Percentiles rank a stretch among this genome's conserved stretches.
Evolutionary conservation across 129 eudicot species (phyloP).

Genomic region (Flaveria bidentis): DNA sequence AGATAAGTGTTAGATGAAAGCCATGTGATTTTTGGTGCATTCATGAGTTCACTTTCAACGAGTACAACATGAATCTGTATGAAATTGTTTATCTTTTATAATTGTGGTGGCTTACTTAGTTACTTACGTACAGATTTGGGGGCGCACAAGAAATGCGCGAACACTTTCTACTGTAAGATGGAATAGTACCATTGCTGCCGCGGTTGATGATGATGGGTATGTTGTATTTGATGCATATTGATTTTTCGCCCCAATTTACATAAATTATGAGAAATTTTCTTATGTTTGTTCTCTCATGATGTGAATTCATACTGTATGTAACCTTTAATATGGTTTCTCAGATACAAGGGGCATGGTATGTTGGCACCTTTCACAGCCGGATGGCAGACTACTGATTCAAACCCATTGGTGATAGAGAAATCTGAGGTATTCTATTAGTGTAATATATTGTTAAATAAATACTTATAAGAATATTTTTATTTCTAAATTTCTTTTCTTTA

Average conservation of each 20-base stretch:
- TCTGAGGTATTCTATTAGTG: slow-evolving; percentile 47
- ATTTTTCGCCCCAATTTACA: not conserved
- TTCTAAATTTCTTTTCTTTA: not conserved
- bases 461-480: not conserved
- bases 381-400: slow-evolving; percentile 66
- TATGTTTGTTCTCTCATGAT: not conserved
- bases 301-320: not conserved
- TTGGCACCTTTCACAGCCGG: slow-evolving; percentile 98
- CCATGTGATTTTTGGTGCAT: not conserved
- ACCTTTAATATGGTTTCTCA: slow-evolving; percentile 26
- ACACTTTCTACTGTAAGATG: slow-evolving; percentile 35
- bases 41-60: not conserved
- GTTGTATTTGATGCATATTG: slow-evolving; percentile 28
- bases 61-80: slow-evolving; percentile 3
- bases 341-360: slow-evolving; percentile 88
- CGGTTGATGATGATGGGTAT: slow-evolving; percentile 53
- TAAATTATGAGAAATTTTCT: not conserved
- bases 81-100: not conserved
- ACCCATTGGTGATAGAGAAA: slow-evolving; percentile 71
- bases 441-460: not conserved
- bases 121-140: slow-evolving; percentile 23
- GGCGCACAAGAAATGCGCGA: slow-evolving; percentile 27
- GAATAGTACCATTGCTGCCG: slow-evolving; percentile 43
- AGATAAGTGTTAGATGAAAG: not conserved
- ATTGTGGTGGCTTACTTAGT: not conserved